phyloP scores from a whole-genome alignment of 2,329 filamentous ascomycete genomes.

The Elsinoe perseae region DNA sequence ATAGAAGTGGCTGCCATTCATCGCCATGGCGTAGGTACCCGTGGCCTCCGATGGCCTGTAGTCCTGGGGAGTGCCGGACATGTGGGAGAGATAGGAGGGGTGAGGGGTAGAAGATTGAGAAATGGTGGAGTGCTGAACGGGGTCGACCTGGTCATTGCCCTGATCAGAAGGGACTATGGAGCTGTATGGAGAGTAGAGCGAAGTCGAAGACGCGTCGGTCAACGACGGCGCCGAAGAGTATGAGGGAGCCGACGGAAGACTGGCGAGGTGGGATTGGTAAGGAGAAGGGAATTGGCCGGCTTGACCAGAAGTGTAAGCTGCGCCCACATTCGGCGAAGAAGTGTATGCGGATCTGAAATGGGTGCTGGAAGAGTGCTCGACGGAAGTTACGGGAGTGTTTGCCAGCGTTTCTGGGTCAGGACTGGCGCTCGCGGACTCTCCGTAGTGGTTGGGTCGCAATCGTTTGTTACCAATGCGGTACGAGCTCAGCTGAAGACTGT shows the following conservation, averaged over 20 bases:
- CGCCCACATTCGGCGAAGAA: conserved; percentile 2
- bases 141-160: conserved; percentile 3
- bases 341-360: neutral
- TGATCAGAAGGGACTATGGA: neutral
- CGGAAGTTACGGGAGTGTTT: neutral
- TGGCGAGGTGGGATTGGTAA: neutral
- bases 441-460: conserved; percentile 14
- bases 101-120: conserved; percentile 5
- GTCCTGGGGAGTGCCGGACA: neutral
- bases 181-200: conserved; percentile 2
- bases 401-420: conserved; percentile 3
- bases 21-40: neutral
- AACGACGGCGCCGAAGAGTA: conserved; percentile 9
- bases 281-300: conserved; percentile 2
- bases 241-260: neutral
- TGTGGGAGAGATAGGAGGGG: neutral
- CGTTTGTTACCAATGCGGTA: conserved; percentile 8
- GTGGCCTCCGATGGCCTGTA: neutral
- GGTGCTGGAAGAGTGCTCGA: neutral
- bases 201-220: conserved; percentile 6
- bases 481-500: conserved; percentile 1
- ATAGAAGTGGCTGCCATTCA: neutral
- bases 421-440: neutral
- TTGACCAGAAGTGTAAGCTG: conserved; percentile 1
- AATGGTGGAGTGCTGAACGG: neutral